Conservation (phyloP, 345 rosid species). For the Gynandropsis gynandra region DNA sequence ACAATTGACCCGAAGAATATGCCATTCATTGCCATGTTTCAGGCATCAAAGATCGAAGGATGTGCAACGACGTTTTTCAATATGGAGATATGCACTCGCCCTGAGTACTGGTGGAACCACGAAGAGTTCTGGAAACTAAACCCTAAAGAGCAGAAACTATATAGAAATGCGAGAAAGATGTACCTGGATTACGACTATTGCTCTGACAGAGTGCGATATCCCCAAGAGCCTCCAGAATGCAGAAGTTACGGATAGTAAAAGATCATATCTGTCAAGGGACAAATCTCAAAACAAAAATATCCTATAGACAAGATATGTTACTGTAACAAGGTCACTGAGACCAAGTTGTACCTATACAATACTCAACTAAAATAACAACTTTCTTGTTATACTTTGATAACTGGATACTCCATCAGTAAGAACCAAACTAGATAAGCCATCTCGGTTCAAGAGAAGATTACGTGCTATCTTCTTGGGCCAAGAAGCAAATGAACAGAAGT, state of each 20-base stretch:
- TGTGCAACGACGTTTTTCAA: constrained; percentile 20
- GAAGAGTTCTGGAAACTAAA: constrained; percentile 18
- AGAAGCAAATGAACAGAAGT: constrained; percentile 1
- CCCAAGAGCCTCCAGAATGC: constrained; percentile 27
- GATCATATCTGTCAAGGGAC: constrained; percentile 20
- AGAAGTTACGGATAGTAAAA: constrained; percentile 18
- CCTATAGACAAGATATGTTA: neutral
- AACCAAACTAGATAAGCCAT: neutral
- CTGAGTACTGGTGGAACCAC: constrained; percentile 30
- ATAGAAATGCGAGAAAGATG: constrained; percentile 20
- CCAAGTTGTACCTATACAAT: constrained; percentile 3
- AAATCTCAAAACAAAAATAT: constrained; percentile 9
- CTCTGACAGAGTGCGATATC: constrained; percentile 26
- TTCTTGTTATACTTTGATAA: neutral
- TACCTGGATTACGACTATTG: constrained; percentile 35
- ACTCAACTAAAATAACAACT: constrained; percentile 6
- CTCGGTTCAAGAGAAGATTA: neutral
- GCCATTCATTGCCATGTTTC: constrained; percentile 34
- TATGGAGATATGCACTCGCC: constrained; percentile 19
- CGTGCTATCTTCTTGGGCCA: no score
- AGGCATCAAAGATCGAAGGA: constrained; percentile 26
- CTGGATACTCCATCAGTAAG: constrained; percentile 1
- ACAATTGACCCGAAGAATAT: constrained; percentile 15
- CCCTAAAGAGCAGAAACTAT: constrained; percentile 13
- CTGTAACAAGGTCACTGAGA: neutral